Percentiles rank a stretch among this genome's conserved stretches.
phyloP scores from a whole-genome alignment of 2,329 filamentous ascomycete species.

The Neopestalotiopsis rosae region DNA sequence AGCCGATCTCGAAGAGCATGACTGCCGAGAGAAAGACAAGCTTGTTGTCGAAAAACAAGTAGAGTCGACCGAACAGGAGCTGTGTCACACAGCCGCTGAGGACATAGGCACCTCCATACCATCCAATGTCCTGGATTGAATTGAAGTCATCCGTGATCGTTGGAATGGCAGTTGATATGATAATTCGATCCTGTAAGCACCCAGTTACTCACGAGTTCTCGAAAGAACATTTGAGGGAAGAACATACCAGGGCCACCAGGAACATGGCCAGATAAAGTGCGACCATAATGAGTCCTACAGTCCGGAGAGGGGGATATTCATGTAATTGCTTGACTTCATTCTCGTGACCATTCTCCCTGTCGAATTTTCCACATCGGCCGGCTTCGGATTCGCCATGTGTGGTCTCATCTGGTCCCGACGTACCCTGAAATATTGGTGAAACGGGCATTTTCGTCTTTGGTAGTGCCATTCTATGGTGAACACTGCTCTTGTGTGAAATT shows the following conservation, averaged over 20 bases:
- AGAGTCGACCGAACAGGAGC: slow-evolving; percentile 45
- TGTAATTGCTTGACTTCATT: neutral
- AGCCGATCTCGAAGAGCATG: slow-evolving; percentile 43
- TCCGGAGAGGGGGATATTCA: neutral
- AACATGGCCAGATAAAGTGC: neutral
- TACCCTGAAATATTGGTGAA: neutral
- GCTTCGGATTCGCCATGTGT: neutral
- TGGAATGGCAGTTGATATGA: slow-evolving; percentile 35
- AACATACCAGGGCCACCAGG: slow-evolving; percentile 3
- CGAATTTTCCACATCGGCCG: neutral
- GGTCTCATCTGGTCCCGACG: neutral
- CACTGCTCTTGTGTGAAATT: too few species aligned
- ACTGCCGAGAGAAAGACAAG: slow-evolving; percentile 34
- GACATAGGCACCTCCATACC: slow-evolving; percentile 43
- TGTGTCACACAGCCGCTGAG: slow-evolving; percentile 44
- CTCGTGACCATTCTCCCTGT: neutral
- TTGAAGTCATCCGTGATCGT: slow-evolving; percentile 43
- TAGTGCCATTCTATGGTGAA: neutral
- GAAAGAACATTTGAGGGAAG: neutral
- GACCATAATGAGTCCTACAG: neutral
- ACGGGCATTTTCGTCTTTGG: neutral
- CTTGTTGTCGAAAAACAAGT: slow-evolving; percentile 43
- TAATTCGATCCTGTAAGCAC: neutral
- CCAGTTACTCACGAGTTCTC: neutral
- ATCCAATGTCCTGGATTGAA: slow-evolving; percentile 41